phyloP scores from a whole-genome alignment of 2,329 filamentous ascomycete species.

The Alternaria ethzedia region DNA sequence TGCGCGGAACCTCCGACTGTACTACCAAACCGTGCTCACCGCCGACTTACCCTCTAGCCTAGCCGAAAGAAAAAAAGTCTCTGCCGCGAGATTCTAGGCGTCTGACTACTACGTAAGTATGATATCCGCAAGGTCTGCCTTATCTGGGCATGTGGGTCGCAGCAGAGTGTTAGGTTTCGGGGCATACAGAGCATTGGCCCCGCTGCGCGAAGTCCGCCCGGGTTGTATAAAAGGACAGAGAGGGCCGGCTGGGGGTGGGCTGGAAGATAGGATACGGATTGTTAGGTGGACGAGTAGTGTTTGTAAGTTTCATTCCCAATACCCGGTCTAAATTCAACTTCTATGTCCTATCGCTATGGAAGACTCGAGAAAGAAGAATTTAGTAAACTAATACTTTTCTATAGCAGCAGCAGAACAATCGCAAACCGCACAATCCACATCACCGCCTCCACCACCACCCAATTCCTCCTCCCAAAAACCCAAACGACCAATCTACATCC shows the following conservation, averaged over 20 bases:
- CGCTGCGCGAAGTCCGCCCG: conserved; percentile 31
- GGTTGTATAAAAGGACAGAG: conserved; percentile 20
- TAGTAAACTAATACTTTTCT: not conserved
- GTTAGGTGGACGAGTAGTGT: conserved; percentile 22
- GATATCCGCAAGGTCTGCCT: conserved; percentile 33
- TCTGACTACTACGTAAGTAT: conserved; percentile 18
- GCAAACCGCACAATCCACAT: conserved; percentile 7
- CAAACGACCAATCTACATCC: conserved; percentile 35
- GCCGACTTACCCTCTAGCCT: conserved; percentile 4
- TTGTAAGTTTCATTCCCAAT: conserved; percentile 19
- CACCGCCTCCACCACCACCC: conserved; percentile 11
- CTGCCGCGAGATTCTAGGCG: conserved; percentile 17
- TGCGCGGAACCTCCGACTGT: conserved; percentile 7
- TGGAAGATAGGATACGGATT: not conserved
- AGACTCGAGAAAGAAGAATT: not conserved
- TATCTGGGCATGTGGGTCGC: conserved; percentile 36
- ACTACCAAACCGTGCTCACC: conserved; percentile 18
- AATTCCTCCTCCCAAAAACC: not conserved
- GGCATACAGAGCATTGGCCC: conserved; percentile 7
- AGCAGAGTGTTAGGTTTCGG: not conserved
- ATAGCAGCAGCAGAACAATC: not conserved
- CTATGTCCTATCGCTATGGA: not conserved
- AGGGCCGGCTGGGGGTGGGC: conserved; percentile 4
- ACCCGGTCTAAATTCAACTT: not conserved
- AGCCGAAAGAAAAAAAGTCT: conserved; percentile 14